Base-by-base conservation (phyloP, 2,329 filamentous ascomycete genomes). In the Bisporella sp. region DNA sequence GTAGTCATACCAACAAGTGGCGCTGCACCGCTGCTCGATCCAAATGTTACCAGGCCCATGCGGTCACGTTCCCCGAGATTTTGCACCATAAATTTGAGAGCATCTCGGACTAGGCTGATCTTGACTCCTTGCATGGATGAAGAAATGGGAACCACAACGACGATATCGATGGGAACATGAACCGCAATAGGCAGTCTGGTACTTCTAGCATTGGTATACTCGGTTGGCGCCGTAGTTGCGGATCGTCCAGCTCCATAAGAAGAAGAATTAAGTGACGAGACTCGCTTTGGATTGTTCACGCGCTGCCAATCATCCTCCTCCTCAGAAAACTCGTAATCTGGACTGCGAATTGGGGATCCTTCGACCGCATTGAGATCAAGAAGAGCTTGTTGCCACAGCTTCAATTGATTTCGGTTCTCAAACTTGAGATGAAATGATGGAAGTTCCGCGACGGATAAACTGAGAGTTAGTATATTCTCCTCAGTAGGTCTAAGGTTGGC, bases 101-200 rank as follows among this genome's bases (percentile, higher is more conserved):
- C 87, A 68, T 99, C 93, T 41, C 90, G 84, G 11, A 99, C 81
- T 1, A 99, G 76, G 54, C 92, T 95, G 64, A 97, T 96, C 72
- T 99, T 99, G 54, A 99, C 81, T n/a, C 93, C 93, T 69, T 97
- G 93, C 92, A 97, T 99, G 0, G 93, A 97, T 1, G 92, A 95
- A 0, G 93, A 97, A 5, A 99, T 90, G 0, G 93, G 93, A 33
- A 99, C 91, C 28, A 99, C 93, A 1, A 97, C 89, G 0, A 99
- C 92, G 31, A 99, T 84, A 64, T 99, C 93, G 48, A 97, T 81
- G 1, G 93, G 92, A 12, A 97, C 89, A 65, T 99, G 93, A 45
- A 92, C 67, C 31, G 65, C 50, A 45, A 65, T 46, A 32, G 69
- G 59, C 28, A 73, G 61, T 46, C 62, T 61, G 42, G 57, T 52